Conservation (phyloP, 2,329 filamentous ascomycete species). For the Akanthomyces muscarius region DNA sequence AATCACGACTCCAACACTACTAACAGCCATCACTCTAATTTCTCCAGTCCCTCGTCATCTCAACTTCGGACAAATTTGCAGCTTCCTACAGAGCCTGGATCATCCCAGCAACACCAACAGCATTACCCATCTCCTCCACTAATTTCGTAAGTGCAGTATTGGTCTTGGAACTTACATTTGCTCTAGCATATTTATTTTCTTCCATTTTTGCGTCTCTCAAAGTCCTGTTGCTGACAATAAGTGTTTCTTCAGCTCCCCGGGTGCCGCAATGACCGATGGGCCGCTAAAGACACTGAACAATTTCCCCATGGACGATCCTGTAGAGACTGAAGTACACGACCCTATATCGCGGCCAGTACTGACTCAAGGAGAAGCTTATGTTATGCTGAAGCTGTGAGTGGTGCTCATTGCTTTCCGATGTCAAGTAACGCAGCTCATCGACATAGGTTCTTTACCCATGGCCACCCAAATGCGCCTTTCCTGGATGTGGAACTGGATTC, state of each 20-base stretch:
- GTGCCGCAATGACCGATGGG: background rate
- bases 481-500: background rate
- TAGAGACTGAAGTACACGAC: background rate
- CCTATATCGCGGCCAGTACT: background rate
- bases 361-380: background rate
- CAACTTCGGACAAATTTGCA: background rate
- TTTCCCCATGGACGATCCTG: background rate
- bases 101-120: background rate
- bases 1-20: too few relatives aligned
- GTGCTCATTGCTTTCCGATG: background rate
- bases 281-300: conserved; percentile 1
- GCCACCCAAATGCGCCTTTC: conserved; percentile 1
- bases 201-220: background rate
- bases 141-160: background rate
- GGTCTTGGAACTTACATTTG: background rate
- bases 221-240: background rate
- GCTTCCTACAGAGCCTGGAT: background rate
- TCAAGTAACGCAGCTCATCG: background rate
- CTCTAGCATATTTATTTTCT: background rate
- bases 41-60: background rate
- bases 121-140: conserved; percentile 1
- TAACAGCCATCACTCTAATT: background rate
- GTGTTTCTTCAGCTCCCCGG: background rate
- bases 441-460: background rate
- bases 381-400: background rate